Evolutionary conservation across 805 yeast genomes (phyloP), one percentile per base, ranked within the genome.

Genomic region (Metschnikowia santaceciliae): DNA sequence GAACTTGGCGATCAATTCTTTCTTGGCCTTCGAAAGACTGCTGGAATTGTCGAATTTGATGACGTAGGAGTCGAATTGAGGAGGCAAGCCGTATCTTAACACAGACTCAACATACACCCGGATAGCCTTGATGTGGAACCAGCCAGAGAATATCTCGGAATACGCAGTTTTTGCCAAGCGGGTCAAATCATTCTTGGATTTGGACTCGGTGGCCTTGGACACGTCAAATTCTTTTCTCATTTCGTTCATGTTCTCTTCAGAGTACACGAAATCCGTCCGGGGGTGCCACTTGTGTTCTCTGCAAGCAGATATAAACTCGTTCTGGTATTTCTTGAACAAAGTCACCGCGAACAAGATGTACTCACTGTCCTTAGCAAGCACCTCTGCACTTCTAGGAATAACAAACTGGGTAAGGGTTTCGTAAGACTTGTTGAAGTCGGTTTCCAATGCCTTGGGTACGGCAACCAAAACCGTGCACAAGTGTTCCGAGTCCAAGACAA

Each of bases 71-170:
- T 82, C 80, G 68, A 92, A 94, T 61, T 86, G 86, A 32, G 98
- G 97, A 34, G 99, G 99, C 57, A 94, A 79, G 0, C 99, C 99
- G 68, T 94, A 94, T 70, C 99, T 84, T 67, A 94, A 78, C 14
- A 94, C 96, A 46, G 90, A 81, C 72, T 94, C 99, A 36, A 92
- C 96, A 69, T 87, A 94, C 17, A 88, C 79, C 59, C 97, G 83
- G 48, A 94, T 77, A 3, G 88, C 82, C 70, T 90, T 90, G 59
- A 94, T 80, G 69, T 94, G 99, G 64, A 88, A 77, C 97, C 97
- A 90, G 57, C 86, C 82, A 59, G 88, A 77, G 54, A 88, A 76
- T 47, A 91, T 82, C 62, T 94, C 98, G 22, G 87, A 78, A 67
- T 86, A 94, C n/a, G 98, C 95, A 20, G 96, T 84, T 61, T 83